Base-by-base conservation (phyloP, 1,139 yeast genomes). In the Sugiyamaella novakii region DNA sequence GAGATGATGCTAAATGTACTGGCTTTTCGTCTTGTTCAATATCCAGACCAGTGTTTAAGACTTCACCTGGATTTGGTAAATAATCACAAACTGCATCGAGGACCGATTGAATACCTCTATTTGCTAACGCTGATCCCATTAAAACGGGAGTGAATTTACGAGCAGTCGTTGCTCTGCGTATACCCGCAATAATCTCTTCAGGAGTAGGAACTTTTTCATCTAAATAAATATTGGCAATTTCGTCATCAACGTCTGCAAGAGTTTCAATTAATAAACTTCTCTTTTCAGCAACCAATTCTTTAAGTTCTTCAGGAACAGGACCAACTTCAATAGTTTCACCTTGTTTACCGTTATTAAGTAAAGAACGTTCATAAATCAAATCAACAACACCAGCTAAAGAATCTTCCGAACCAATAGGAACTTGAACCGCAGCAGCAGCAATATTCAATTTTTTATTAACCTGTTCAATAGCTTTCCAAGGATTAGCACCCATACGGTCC, bases 401-500 rank as follows among this genome's bases (percentile, higher is more conserved):
- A 54, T 82, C 80, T 73, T 92, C 98, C 34, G 89, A 79, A 52
- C 98, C 98, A 66, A 92, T 92, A 47, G 98, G 98, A 48, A 92
- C 96, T 72, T 92, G 98, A 55, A 92, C 80, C 12, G 98, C 96
- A 53, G 98, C 98, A 55, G 98, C 98, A 24, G 96, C 89, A 46
- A 91, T 87, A 69, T 83, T 87, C 67, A 92, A 79, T 68, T 92
- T 92, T 49, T 73, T 63, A 72, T 91, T 88, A 58, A 92, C 80
- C 73, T 92, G 98, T 53, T 87, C 95, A 62, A 92, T 86, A 48
- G 95, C 97, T 59, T 79, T 80, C 83, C 95, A 92, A 18, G 98
- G 98, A 69, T 91, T 84, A 51, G 98, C 89, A 57, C 98, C 98
- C 96, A 92, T 88, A 67, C 98, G 83, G 71, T 92, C 98, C 98